Conservation (phyloP, 331 rosid species). For the Spiraea crenata region DNA sequence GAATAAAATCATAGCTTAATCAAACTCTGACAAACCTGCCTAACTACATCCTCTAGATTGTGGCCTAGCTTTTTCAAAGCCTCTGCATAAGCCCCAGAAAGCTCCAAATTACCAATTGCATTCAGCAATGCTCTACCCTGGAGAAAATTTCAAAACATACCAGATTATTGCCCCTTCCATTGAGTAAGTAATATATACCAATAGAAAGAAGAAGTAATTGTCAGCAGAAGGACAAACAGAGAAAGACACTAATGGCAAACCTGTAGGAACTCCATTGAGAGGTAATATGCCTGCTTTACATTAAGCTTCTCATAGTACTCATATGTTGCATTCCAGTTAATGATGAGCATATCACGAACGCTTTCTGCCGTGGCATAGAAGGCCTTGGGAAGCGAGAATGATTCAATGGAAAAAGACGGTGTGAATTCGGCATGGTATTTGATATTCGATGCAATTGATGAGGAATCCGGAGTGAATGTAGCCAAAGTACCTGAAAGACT, state of each 20-base stretch:
- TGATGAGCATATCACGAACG: slow-evolving; percentile 76
- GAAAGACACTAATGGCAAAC: slow-evolving; percentile 37
- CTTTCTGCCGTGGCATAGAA: slow-evolving; percentile 83
- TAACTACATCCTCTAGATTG: slow-evolving; percentile 70
- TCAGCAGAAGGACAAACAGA: slow-evolving; percentile 12
- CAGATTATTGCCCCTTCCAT: background rate
- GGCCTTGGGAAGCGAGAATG: slow-evolving; percentile 66
- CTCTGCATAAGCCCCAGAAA: slow-evolving; percentile 85
- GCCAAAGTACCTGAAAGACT: slow-evolving; percentile 3
- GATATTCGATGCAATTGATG: slow-evolving; percentile 72
- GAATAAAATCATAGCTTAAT: background rate
- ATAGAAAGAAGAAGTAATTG: slow-evolving; percentile 7
- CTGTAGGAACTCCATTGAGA: slow-evolving; percentile 97
- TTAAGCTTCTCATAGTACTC: slow-evolving; percentile 64
- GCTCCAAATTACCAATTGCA: slow-evolving; percentile 92
- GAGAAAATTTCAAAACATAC: background rate
- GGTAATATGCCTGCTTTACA: slow-evolving; percentile 89
- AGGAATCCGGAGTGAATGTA: slow-evolving; percentile 38
- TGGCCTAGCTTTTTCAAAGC: slow-evolving; percentile 76
- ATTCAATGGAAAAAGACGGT: slow-evolving; percentile 75
- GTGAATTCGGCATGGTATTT: slow-evolving; percentile 92
- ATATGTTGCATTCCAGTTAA: slow-evolving; percentile 80
- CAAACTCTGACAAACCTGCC: slow-evolving; percentile 43
- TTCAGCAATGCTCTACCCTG: slow-evolving; percentile 92
- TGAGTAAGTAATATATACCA: slow-evolving; percentile 4